Evolutionary conservation across 352 stramenopile species (phyloP), one percentile per base, ranked within the genome.

Genomic region (Globisporangium ultimum): DNA sequence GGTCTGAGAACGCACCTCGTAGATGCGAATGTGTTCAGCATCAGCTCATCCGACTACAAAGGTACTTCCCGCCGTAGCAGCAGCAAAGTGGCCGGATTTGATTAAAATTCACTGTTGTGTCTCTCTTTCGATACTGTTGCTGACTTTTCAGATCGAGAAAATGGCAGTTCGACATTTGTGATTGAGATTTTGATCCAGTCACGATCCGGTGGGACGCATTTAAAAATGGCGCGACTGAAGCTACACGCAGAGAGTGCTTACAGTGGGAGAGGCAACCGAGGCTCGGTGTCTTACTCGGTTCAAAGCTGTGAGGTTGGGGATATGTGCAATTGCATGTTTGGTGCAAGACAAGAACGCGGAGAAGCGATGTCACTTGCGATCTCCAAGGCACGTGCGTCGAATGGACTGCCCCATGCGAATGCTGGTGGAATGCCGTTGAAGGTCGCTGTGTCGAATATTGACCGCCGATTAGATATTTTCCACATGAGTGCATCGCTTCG

Each of bases 121-220:
- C 6, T 14, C 13, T 45, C 22, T 53, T n/a, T 17, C 18, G 43
- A 8, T 6, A 48, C 34, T 36, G 28, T 10, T 36, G 8, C 7
- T 36, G 28, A 13, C 41, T 24, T n/a, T 32, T 3, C 32, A 92
- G 83, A 88, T 65, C 76, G 72, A 61, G 77, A 78, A 51, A 80
- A 66, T 43, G 77, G 67, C 3, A 70, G 56, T n/a, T 49, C 58
- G 28, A 69, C 55, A 28, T 90, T 90, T 51, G 66, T 70, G 48
- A 18, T 90, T n/a, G 83, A 92, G 53, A 36, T 90, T 28, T 45
- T 90, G 5, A 88, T 78, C 61, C 83, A 88, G 66, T 66, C 63
- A 13, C 70, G 66, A 45, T 57, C 53, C 8, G 20, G n/a, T 24
- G 73, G 84, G 48, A 80, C 64, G 24, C 73, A 78, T 45, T 57